Conservation (phyloP, 768 basidiomycete species). For the Sarcomyxa edulis region DNA sequence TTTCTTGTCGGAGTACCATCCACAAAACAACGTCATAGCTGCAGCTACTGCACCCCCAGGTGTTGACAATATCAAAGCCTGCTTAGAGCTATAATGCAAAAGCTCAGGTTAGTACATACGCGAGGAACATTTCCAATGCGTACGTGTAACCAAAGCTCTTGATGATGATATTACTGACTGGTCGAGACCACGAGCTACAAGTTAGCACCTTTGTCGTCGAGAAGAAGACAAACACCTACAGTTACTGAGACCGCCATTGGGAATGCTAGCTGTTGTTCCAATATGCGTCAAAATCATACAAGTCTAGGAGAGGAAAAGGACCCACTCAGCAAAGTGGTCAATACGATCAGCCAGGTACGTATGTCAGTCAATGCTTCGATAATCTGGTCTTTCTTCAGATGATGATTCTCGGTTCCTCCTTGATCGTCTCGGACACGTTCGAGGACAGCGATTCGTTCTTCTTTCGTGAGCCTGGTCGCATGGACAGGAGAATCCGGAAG, state of each 20-base stretch:
- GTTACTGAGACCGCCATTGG: slow-evolving; percentile 59
- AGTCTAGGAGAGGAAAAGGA: slow-evolving; percentile 1
- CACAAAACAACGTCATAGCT: slow-evolving; percentile 43
- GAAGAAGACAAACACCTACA: slow-evolving; percentile 31
- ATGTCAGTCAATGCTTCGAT: slow-evolving; percentile 51
- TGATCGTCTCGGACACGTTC: slow-evolving; percentile 66
- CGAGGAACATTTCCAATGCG: slow-evolving; percentile 15
- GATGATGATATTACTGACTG: slow-evolving; percentile 60
- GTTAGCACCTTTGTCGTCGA: not conserved
- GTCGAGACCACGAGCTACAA: not conserved
- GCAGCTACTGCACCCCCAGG: slow-evolving; percentile 50
- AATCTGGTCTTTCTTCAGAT: slow-evolving; percentile 52
- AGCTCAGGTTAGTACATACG: not conserved
- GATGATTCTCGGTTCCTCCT: slow-evolving; percentile 58
- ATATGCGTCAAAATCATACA: slow-evolving; percentile 6
- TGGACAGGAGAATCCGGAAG: slow-evolving; percentile 64
- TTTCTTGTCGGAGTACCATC: slow-evolving; percentile 65
- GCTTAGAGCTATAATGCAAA: slow-evolving; percentile 37
- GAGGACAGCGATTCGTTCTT: slow-evolving; percentile 57
- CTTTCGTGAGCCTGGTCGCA: slow-evolving; percentile 47
- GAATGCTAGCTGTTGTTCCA: slow-evolving; percentile 48
- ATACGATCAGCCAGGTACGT: slow-evolving; percentile 57
- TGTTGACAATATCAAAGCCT: slow-evolving; percentile 55
- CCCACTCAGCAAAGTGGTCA: slow-evolving; percentile 55
- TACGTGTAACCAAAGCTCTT: slow-evolving; percentile 62